Base-by-base conservation (phyloP, 2,329 filamentous ascomycete genomes). In the Exophiala viscosa region DNA sequence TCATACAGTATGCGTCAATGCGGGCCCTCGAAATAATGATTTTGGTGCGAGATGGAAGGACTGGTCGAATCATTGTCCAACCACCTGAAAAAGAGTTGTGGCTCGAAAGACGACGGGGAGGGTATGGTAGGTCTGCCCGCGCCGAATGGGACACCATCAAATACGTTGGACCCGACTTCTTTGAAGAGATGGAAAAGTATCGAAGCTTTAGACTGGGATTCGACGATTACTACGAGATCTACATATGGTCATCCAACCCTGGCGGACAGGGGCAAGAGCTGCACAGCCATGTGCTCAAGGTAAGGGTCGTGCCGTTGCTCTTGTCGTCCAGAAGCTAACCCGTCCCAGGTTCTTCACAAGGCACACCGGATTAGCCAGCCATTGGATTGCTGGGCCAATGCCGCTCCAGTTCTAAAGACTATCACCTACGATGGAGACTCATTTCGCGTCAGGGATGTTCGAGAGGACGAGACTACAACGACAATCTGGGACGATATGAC, bases 1-100 rank as follows among this genome's bases (percentile, higher is more conserved):
- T 73, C 50, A 69, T 74, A 7, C 71, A 74, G 52, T 74, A 75
- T 52, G 54, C 74, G 0, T 62, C 68, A 3, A 73, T 75, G 68
- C 64, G 71, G 45, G 64, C 65, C 2, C 66, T 62, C 42, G 53
- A 66, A 17, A 43, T 74, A n/a, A 63, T 71, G 18, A 60, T 70
- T 11, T 62, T 74, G 18, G 69, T 74, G n/a, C 67, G 72, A 13
- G 71, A 75, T 57, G 67, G 63, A 6, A 73, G 71, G 54, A 72
- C 66, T 31, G 69, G 70, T 13, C 59, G 62, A 11, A 62, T 72
- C 3, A 56, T 74, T 2, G 61, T 68, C 18, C 63, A 65, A 39
- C 70, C 71, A 1, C 69, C 69, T 0, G 62, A 70, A 39, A 63
- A 69, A 18, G 61, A 73, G 33, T 61, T 67, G 5, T 75, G 72